Base-by-base conservation (phyloP, 768 basidiomycete genomes). In the Termitomyces sp. region DNA sequence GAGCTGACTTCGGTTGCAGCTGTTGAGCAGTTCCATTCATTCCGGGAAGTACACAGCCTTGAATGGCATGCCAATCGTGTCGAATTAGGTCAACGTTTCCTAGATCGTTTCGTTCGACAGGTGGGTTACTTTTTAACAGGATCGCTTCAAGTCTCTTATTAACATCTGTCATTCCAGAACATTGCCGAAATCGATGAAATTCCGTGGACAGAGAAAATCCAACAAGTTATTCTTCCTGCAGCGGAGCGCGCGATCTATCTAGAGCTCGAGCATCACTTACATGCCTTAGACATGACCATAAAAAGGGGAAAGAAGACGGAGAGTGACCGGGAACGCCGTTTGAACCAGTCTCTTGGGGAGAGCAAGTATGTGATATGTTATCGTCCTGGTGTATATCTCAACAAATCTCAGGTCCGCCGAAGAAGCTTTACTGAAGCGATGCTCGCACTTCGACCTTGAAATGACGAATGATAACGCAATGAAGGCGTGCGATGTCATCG, bases 131-230 rank as follows among this genome's bases (percentile, higher is more conserved):
- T 37, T 47, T 5, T n/a, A n/a, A 37, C 6, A 26, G 18, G 47
- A 42, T 41, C 31, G 32, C 44, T 64, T 63, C 52, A 60, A 39
- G 32, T 60, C 27, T 9, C 26, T 37, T 24, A 22, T 12, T 48
- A 32, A 57, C 18, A 24, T 44, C 24, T 20, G 24, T 27, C 13
- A 18, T 31, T 62, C 57, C 63, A 97, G 88, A 97, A 97, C 65
- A 86, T 95, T 51, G 94, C 95, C 9, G 95, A 98, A 73, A 98
- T 97, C 56, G 94, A 94, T 59, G 95, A 98, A 72, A 98, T 98
- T 56, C 89, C 90, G 1, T 92, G 86, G 73, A 79, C 79, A 0
- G 80, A 79, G 58, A 76, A 88, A 56, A 72, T 86, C 29, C 78
- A 86, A 62, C 74, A 76, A 27, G 83, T 96, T 26, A 72, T 81